Evolutionary conservation across 2,329 filamentous ascomycete species (phyloP).

Genomic region (Cladophialophora exuberans): DNA sequence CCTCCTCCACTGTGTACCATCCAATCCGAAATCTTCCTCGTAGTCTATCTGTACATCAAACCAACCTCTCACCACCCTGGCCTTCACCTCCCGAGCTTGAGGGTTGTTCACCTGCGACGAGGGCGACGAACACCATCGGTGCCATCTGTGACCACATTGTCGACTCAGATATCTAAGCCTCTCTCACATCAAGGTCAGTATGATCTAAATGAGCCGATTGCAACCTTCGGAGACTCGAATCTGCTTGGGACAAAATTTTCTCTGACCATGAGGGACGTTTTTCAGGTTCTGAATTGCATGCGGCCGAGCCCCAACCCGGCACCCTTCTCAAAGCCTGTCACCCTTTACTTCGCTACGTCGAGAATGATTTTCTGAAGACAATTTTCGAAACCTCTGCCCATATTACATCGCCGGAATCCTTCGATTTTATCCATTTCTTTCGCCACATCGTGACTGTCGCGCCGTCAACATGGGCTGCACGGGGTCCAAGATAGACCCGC

Average conservation of each 20-base stretch:
- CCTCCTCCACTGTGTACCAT: neutral
- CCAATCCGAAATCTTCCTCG: slow-evolving; percentile 11
- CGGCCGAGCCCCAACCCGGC: neutral
- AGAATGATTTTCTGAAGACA: slow-evolving; percentile 1
- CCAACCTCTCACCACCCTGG: neutral
- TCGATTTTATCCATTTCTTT: neutral
- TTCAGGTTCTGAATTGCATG: neutral
- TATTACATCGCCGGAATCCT: neutral
- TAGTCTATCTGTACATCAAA: slow-evolving; percentile 12
- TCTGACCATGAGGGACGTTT: neutral
- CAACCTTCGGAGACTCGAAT: no score
- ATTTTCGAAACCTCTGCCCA: neutral
- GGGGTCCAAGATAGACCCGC: slow-evolving; percentile 45
- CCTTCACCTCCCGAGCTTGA: no score
- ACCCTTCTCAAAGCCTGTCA: neutral
- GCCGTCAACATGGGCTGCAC: slow-evolving; percentile 48
- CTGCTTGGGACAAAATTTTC: neutral
- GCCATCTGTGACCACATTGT: neutral
- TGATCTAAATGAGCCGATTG: no score
- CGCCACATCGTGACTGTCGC: slow-evolving; percentile 1
- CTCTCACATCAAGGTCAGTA: neutral
- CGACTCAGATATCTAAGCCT: neutral
- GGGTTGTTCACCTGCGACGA: neutral
- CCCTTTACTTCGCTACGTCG: neutral
- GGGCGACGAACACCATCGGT: neutral